Evolutionary conservation across 257 asterid species (phyloP), one percentile per base, ranked within the genome.

Genomic region (Penstemon eatonii): DNA sequence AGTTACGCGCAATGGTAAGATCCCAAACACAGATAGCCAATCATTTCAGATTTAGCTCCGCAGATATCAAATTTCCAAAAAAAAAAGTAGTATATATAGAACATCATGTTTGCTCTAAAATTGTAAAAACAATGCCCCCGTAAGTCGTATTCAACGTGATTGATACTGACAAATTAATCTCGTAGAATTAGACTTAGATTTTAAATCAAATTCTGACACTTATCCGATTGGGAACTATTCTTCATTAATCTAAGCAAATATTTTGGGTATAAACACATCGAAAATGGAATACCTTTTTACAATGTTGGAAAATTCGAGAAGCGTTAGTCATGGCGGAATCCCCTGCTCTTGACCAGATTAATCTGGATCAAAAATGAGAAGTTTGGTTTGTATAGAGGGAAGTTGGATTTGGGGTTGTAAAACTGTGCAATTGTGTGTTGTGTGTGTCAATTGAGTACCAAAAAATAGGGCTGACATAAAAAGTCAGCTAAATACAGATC

Each of bases 251-350:
- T 15, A 15, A 15, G 18, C 18, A 15, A 15, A 15, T 15, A 15
- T 15, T 15, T 15, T 15, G 18, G 18, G 18, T 15, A 15, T 15
- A 15, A 15, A 15, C 18, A 15, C 18, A 15, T 43, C 54, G 52
- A 53, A 38, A 46, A 65, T 40, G 19, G 3, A 46, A n/a, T 60
- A 89, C 98, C 91, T 84, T 87, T 64, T 69, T 80, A 6, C 92
- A 83, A 79, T 89, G 92, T 74, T 83, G 86, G 64, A 84, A 43
- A 63, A 91, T 60, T 71, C 89, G 87, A 67, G 84, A 80, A 33
- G 84, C 77, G 66, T 78, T 78, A 71, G 87, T 78, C 91, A 78
- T 87, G 83, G 59, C 84, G 66, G 46, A 65, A 61, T 51, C 64
- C 66, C 38, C 37, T 7, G 36, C 46, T 65, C 74, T 63, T 68